These are phyloP conservation scores for Niveomyces coronatus DNA, from an alignment of 2,329 filamentous ascomycete species.

Conservation along the genomic window DNA sequence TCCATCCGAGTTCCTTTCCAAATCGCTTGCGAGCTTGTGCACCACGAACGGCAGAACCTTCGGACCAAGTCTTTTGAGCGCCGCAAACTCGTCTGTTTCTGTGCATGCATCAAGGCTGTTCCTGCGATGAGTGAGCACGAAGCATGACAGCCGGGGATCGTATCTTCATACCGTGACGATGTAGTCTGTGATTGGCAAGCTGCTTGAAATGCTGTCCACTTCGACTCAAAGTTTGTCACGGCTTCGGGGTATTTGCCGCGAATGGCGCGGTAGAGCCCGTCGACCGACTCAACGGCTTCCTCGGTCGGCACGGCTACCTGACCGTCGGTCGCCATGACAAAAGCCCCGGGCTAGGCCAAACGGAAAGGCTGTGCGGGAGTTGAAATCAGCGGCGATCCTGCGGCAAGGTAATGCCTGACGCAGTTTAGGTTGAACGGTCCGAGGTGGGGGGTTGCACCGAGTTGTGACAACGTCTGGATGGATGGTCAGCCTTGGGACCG, in stretches of 20 bases:
- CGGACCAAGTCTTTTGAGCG: conserved; percentile 6
- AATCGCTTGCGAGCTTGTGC: conserved; percentile 1
- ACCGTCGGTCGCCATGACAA: neutral
- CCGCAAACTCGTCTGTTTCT: conserved; percentile 4
- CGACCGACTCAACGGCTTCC: conserved; percentile 3
- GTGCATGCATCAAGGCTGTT: conserved; percentile 1
- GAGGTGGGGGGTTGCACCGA: no score
- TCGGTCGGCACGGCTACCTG: neutral
- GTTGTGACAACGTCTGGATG: no score
- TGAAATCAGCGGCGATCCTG: no score
- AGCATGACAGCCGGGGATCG: neutral
- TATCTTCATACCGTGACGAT: conserved; percentile 9
- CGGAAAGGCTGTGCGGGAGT: no score
- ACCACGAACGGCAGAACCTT: conserved; percentile 6
- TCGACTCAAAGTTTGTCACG: conserved; percentile 6
- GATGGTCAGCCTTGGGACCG: no score
- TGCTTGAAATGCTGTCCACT: conserved; percentile 6
- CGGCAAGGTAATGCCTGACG: no score
- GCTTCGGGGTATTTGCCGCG: conserved; percentile 2
- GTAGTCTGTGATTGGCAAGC: conserved; percentile 1
- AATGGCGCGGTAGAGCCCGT: conserved; percentile 4
- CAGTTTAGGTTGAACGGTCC: no score
- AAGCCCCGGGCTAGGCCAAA: no score
- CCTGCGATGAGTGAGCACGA: neutral
- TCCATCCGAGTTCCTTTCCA: neutral